A percentile compares a stretch with the other conserved stretches of the same genome.
phyloP scores from a whole-genome alignment of 2,329 filamentous ascomycete genomes.

The Harringtonia aguacate region DNA sequence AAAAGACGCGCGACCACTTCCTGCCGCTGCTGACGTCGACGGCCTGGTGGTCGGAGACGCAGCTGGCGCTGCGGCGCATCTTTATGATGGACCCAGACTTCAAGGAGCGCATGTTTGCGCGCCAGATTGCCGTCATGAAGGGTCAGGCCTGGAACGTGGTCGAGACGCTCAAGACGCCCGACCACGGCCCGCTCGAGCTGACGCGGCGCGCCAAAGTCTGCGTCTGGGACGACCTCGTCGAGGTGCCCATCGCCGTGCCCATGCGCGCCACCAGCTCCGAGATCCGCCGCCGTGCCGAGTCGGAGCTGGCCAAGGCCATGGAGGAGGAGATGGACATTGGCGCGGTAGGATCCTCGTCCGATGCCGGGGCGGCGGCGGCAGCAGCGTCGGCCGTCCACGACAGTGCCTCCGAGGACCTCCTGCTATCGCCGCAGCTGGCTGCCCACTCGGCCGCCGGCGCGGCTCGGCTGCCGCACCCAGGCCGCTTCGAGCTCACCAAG shows the following conservation, averaged over 20 bases:
- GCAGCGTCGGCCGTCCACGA: too few relatives aligned
- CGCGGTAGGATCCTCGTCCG: constrained; percentile 13
- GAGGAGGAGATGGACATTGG: constrained; percentile 94
- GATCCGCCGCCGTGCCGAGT: constrained; percentile 49
- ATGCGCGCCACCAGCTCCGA: constrained; percentile 80
- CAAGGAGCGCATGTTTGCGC: constrained; percentile 97
- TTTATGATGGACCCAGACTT: constrained; percentile 94
- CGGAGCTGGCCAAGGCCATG: constrained; percentile 24
- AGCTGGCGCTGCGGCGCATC: constrained; percentile 71
- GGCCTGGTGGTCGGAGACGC: constrained; percentile 94
- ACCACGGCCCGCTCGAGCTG: constrained; percentile 85
- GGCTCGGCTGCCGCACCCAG: constrained; percentile 53
- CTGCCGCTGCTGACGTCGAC: constrained; percentile 91
- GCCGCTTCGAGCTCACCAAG: constrained; percentile 58
- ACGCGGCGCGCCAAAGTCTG: constrained; percentile 85
- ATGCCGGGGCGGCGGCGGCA: constrained; percentile 16
- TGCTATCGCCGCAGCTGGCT: constrained; percentile 52
- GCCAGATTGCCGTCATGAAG: constrained; percentile 98
- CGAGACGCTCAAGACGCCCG: constrained; percentile 83
- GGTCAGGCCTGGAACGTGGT: constrained; percentile 99
- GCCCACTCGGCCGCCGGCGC: not conserved
- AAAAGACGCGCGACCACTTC: constrained; percentile 89
- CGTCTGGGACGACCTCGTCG: constrained; percentile 96
- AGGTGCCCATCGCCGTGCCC: constrained; percentile 88
- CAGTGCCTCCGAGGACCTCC: constrained; percentile 50